Base-by-base conservation (phyloP, 2,329 filamentous ascomycete genomes). In the Fusarium euwallaceae region DNA sequence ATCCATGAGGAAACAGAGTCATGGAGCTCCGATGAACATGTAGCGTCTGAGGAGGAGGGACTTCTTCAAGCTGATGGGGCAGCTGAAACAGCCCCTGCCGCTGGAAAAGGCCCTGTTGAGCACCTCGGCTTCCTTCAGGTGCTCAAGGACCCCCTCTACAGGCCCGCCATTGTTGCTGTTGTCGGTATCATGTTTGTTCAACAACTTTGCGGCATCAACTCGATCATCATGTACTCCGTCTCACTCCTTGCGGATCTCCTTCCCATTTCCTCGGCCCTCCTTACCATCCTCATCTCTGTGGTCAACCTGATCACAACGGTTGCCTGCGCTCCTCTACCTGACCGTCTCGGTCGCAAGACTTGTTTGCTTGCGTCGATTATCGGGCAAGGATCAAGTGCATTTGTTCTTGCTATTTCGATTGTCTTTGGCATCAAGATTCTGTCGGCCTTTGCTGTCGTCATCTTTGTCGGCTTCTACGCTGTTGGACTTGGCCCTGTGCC, bases 171-270 rank as follows among this genome's bases (percentile, higher is more conserved):
- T 64, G 88, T 97, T 69, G 95, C 95, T 6, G 94, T 97, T 4
- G 89, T 97, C 14, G 95, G 94, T 1, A 92, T 97, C 76, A 98
- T 98, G 95, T 88, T 95, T 68, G 93, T 94, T 1, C 97, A 98
- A 82, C 97, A 99, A 82, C 88, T 98, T 41, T 96, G 94, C 68
- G 96, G 95, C 56, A 96, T 98, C 85, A 98, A 99, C 88, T 96
- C 93, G 68, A 96, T 98, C 80, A 93, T 98, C 84, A 98, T 99
- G 95, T 99, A 99, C 83, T 97, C 95, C 3, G 97, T 98, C 7
- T 95, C 94, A 1, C 91, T 99, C 1, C 89, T 99, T 16, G 91
- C 93, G 36, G 91, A 92, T 72, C 89, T 98, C 2, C 89, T 99
- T 0, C 93, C 94, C 4, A 90, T 95, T 56, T 95, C 92, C 71